Percentiles rank a stretch among this genome's conserved stretches.
phyloP scores from a whole-genome alignment of 129 eudicot species.

The Tagetes patula region DNA sequence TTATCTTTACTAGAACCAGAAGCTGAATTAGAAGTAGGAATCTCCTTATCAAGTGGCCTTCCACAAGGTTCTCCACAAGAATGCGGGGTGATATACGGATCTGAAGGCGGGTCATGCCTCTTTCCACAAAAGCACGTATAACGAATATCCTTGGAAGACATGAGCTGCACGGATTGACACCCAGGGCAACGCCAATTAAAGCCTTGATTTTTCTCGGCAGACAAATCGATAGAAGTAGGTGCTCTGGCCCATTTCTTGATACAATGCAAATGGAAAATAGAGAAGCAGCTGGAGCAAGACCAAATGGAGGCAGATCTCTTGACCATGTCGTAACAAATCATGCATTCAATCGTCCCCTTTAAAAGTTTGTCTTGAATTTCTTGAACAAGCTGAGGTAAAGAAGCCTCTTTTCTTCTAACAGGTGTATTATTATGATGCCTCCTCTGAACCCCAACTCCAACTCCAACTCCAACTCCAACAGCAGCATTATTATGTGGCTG shows the following conservation, averaged over 20 bases:
- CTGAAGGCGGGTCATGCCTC: slow-evolving; percentile 87
- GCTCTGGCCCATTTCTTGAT: slow-evolving; percentile 97
- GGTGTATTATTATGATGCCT: slow-evolving; percentile 41
- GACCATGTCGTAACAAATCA: slow-evolving; percentile 97
- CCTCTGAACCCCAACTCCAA: slow-evolving; percentile 30
- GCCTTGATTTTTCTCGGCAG: slow-evolving; percentile 86
- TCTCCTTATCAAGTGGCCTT: slow-evolving; percentile 70
- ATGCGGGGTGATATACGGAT: slow-evolving; percentile 86
- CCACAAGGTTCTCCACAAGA: slow-evolving; percentile 99
- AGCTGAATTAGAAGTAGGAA: slow-evolving; percentile 37
- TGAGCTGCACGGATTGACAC: slow-evolving; percentile 90
- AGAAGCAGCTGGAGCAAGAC: slow-evolving; percentile 90
- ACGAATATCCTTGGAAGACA: slow-evolving; percentile 68
- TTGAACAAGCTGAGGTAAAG: slow-evolving; percentile 78
- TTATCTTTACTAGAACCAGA: slow-evolving; percentile 13
- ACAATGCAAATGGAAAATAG: slow-evolving; percentile 79
- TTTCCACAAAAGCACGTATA: slow-evolving; percentile 89
- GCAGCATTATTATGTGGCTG: slow-evolving; percentile 28
- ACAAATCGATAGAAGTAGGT: slow-evolving; percentile 77
- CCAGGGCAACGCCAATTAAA: slow-evolving; percentile 97
- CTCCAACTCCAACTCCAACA: slow-evolving; percentile 36
- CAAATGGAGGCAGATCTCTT: slow-evolving; percentile 82
- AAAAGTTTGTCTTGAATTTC: slow-evolving; percentile 83
- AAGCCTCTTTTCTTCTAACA: slow-evolving; percentile 39
- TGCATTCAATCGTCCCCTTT: slow-evolving; percentile 80